These are phyloP conservation scores for Hymenotorrendiella dingleyae DNA, from an alignment of 2,329 filamentous ascomycete species.

Conservation along the genomic window DNA sequence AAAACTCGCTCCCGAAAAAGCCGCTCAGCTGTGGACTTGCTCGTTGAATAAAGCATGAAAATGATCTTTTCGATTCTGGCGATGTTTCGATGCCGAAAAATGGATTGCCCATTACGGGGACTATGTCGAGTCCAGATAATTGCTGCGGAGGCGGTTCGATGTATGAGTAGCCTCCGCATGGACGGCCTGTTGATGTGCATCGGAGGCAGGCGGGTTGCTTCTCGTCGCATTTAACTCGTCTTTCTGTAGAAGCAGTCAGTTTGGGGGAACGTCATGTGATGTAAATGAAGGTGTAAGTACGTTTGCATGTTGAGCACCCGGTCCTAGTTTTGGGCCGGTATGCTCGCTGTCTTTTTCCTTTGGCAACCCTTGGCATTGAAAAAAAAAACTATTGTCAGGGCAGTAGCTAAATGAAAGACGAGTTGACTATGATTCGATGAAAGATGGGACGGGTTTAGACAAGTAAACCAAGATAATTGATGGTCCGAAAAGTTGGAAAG, in stretches of 20 bases:
- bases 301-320: constrained; percentile 8
- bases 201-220: constrained; percentile 4
- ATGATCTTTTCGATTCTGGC: constrained; percentile 7
- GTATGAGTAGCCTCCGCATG: constrained; percentile 38
- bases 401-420: too few relatives aligned
- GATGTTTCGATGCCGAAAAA: too few relatives aligned
- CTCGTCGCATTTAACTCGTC: constrained; percentile 12
- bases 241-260: constrained; percentile 6
- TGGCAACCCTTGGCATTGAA: constrained; percentile 10
- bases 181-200: constrained; percentile 18
- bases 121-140: too few relatives aligned
- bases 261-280: too few relatives aligned
- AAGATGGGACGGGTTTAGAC: too few relatives aligned
- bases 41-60: constrained; percentile 31
- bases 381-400: too few relatives aligned
- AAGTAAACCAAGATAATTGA: too few relatives aligned
- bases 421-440: too few relatives aligned
- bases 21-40: constrained; percentile 57
- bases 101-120: too few relatives aligned
- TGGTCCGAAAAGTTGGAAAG: too few relatives aligned
- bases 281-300: too few relatives aligned
- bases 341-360: constrained; percentile 8
- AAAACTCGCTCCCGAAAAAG: constrained; percentile 59
- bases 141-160: too few relatives aligned
- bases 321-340: constrained; percentile 5